Conservation (phyloP, 2,329 filamentous ascomycete genomes). For the Fusarium dlaminii region DNA sequence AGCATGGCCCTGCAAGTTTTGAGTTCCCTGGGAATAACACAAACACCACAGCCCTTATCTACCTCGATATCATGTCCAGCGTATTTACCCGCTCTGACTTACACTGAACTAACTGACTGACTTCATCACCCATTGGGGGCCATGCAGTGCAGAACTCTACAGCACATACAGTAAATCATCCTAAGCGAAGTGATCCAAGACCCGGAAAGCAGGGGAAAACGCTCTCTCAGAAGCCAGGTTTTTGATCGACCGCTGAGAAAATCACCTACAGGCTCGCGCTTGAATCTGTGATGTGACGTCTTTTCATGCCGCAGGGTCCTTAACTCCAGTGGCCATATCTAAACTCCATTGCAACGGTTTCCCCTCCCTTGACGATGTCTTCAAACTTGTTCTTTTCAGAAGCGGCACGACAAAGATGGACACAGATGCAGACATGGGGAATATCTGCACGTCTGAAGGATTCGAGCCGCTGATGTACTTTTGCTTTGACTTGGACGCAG, state of each 20-base stretch:
- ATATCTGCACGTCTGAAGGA: neutral
- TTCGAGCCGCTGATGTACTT: constrained; percentile 23
- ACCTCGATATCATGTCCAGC: neutral
- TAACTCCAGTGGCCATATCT: constrained; percentile 22
- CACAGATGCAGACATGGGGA: neutral
- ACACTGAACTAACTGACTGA: neutral
- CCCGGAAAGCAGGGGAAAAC: constrained; percentile 19
- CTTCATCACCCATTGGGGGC: constrained; percentile 9
- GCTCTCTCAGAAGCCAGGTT: neutral
- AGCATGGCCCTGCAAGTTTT: neutral
- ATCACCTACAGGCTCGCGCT: constrained; percentile 11
- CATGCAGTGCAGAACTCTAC: neutral
- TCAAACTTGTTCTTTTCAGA: neutral
- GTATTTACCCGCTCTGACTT: constrained; percentile 9
- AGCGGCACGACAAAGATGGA: neutral
- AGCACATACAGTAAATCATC: neutral
- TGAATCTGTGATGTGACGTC: constrained; percentile 27
- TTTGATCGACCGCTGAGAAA: neutral
- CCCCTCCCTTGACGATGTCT: neutral
- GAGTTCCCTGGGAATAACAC: neutral
- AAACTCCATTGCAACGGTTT: constrained; percentile 17
- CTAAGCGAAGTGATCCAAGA: neutral
- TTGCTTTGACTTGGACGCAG: neutral
- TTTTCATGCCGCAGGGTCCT: constrained; percentile 11
- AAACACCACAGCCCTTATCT: constrained; percentile 2